phyloP scores from a whole-genome alignment of 176 grass and related monocot genomes.

The Paspalum vaginatum region DNA sequence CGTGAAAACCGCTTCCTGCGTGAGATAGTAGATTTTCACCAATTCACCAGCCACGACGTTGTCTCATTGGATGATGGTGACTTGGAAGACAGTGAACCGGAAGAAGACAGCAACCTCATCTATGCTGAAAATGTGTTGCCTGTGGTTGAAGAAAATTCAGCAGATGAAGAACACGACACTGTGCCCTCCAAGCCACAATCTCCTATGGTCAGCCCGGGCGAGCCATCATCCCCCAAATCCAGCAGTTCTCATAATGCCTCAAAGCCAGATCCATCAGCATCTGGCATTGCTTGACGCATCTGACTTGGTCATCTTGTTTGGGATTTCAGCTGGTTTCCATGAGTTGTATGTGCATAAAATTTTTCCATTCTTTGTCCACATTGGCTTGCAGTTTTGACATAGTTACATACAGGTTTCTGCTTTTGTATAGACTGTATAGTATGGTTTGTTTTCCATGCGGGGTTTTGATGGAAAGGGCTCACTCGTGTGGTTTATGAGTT shows the following conservation, averaged over 20 bases:
- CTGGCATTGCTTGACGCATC: slow-evolving; percentile 24
- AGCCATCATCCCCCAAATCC: slow-evolving; percentile 25
- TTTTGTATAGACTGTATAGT: slow-evolving; percentile 9
- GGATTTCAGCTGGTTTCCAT: slow-evolving; percentile 12
- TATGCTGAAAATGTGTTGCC: slow-evolving; percentile 22
- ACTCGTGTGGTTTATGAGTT: background rate
- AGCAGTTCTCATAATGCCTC: background rate
- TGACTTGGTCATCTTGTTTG: background rate
- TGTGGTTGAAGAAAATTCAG: slow-evolving; percentile 38
- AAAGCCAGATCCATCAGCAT: slow-evolving; percentile 15
- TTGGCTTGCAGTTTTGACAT: slow-evolving; percentile 4
- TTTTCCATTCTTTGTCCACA: slow-evolving; percentile 32
- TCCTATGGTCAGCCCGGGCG: background rate
- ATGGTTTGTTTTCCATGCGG: background rate
- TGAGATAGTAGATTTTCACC: slow-evolving; percentile 74
- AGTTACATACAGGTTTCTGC: slow-evolving; percentile 24
- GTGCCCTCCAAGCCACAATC: slow-evolving; percentile 34
- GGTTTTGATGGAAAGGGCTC: background rate
- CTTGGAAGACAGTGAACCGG: slow-evolving; percentile 35
- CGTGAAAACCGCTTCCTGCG: slow-evolving; percentile 66
- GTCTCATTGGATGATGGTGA: slow-evolving; percentile 38
- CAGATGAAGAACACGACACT: slow-evolving; percentile 39
- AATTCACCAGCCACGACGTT: slow-evolving; percentile 43
- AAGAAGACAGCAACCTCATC: slow-evolving; percentile 3
- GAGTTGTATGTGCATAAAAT: slow-evolving; percentile 38